Evolutionary conservation across 129 eudicot genomes (phyloP).

Genomic region (Glebionis coronaria): DNA sequence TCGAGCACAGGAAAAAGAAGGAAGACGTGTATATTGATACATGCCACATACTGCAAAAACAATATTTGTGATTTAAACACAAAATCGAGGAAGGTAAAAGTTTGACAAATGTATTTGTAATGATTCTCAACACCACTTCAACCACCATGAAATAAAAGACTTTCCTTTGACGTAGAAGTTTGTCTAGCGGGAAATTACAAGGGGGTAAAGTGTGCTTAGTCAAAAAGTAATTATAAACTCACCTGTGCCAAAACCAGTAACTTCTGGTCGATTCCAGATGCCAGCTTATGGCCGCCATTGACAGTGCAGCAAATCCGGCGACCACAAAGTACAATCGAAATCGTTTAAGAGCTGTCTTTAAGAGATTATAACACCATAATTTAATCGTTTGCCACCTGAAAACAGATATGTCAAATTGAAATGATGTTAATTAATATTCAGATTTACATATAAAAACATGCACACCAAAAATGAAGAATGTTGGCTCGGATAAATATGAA

Average conservation of each 20-base stretch:
- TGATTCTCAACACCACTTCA: background rate
- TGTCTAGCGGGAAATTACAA: conserved; percentile 2
- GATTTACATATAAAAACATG: background rate
- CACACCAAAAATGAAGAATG: background rate
- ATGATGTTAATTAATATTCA: background rate
- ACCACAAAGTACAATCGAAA: conserved; percentile 69
- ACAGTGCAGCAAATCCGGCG: conserved; percentile 62
- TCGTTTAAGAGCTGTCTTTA: conserved; percentile 59
- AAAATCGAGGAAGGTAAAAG: conserved; percentile 13
- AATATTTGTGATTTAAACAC: background rate
- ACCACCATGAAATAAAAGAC: background rate
- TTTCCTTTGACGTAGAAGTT: conserved; percentile 3
- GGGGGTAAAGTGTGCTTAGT: background rate
- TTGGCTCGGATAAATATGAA: conserved; percentile 6
- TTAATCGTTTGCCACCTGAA: conserved; percentile 67
- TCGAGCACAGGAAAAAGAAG: conserved; percentile 72
- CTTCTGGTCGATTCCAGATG: conserved; percentile 60
- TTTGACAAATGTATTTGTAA: conserved; percentile 6
- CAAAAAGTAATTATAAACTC: conserved; percentile 15
- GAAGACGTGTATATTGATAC: conserved; percentile 66
- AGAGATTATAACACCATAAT: conserved; percentile 44
- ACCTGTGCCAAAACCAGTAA: conserved; percentile 99
- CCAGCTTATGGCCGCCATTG: conserved; percentile 89
- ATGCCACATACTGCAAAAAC: conserved; percentile 75
- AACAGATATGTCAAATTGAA: background rate